A percentile compares a stretch with the other conserved stretches of the same genome.
Conservation (phyloP, 2,329 filamentous ascomycete genomes). For the Colletotrichum eleusines region DNA sequence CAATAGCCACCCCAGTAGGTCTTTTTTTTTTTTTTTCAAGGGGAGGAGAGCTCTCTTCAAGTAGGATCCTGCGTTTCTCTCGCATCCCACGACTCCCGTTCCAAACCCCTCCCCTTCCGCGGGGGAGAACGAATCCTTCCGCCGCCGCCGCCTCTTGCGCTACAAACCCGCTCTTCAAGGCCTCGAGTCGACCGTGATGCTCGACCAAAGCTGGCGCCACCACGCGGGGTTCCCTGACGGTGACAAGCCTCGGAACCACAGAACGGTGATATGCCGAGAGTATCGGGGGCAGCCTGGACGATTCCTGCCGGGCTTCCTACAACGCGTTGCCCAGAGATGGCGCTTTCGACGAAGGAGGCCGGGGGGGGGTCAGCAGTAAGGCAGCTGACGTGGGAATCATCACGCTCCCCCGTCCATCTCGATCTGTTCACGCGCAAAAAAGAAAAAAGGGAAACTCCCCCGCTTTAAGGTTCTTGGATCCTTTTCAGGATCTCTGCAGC, state of each 20-base stretch:
- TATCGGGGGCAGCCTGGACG: not conserved
- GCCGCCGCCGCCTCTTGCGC: not conserved
- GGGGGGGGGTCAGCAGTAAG: conserved; percentile 33
- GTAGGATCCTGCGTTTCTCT: conserved; percentile 33
- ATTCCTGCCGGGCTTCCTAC: not conserved
- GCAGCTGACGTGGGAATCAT: conserved; percentile 33
- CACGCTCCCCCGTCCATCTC: not conserved
- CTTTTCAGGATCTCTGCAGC: not conserved
- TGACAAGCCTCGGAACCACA: conserved; percentile 3
- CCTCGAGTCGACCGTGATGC: not conserved
- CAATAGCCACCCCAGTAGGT: conserved; percentile 18
- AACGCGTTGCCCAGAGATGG: not conserved
- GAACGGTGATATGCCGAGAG: not conserved
- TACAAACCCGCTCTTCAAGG: not conserved
- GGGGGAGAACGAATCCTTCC: conserved; percentile 16
- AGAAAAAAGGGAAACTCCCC: not conserved
- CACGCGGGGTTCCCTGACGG: not conserved
- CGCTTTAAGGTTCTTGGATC: not conserved
- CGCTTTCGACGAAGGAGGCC: not conserved
- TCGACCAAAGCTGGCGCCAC: not conserved
- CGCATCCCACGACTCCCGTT: conserved; percentile 1
- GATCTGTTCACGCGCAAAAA: conserved; percentile 11
- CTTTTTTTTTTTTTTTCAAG: not conserved
- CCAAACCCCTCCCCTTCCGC: no score
- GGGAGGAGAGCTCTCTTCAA: no score